A percentile compares a stretch with the other conserved stretches of the same genome.
Evolutionary conservation across 2,329 filamentous ascomycete genomes (phyloP).

Genomic region (Fusarium proliferatum): DNA sequence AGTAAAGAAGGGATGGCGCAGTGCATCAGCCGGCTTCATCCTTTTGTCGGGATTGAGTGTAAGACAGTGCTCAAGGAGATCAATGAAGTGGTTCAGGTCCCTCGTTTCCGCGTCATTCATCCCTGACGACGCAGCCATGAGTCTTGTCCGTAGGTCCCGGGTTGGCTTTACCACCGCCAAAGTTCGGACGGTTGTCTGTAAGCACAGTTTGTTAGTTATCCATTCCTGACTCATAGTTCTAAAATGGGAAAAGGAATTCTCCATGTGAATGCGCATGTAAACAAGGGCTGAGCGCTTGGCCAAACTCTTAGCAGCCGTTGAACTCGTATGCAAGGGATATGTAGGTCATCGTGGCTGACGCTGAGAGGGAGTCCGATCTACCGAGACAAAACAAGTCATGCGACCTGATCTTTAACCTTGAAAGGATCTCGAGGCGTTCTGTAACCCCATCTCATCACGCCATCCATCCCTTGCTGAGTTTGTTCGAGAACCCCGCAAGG

Average conservation of each 20-base stretch:
- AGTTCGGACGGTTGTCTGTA: constrained; percentile 73
- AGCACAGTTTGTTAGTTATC: constrained; percentile 33
- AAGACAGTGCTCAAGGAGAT: constrained; percentile 88
- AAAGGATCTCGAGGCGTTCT: constrained; percentile 28
- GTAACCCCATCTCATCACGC: constrained; percentile 18
- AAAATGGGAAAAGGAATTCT: constrained; percentile 18
- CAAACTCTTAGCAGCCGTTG: constrained; percentile 29
- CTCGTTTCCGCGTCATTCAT: constrained; percentile 79
- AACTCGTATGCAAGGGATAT: constrained; percentile 37
- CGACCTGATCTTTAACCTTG: constrained; percentile 31
- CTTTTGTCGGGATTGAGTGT: constrained; percentile 93
- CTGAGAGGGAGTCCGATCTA: constrained; percentile 30
- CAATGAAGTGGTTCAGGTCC: constrained; percentile 85
- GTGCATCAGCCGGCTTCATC: constrained; percentile 84
- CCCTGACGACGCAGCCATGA: constrained; percentile 78
- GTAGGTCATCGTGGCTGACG: constrained; percentile 32
- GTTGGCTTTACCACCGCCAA: constrained; percentile 79
- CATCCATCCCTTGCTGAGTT: constrained; percentile 15
- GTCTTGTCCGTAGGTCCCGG: constrained; percentile 82
- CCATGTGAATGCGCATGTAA: constrained; percentile 14
- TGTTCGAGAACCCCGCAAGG: constrained; percentile 23
- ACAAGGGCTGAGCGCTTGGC: constrained; percentile 31
- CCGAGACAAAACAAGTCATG: constrained; percentile 34
- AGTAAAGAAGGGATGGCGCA: constrained; percentile 88
- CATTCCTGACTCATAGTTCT: constrained; percentile 20